Conservation (phyloP, 495 filamentous ascomycete genomes). For the Xylaria intraflava region DNA sequence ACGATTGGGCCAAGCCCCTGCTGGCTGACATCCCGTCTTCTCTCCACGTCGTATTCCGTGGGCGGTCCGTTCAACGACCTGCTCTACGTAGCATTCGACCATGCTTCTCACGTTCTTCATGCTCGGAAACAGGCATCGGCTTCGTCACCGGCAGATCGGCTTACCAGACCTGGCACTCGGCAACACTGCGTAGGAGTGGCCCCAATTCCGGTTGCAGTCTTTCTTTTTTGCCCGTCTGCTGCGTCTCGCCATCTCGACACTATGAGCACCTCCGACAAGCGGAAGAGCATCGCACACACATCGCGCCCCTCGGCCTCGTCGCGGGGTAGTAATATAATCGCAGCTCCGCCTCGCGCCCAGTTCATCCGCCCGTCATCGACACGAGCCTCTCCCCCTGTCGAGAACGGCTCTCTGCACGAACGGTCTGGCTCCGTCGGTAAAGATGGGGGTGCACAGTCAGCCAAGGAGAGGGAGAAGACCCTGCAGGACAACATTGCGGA, state of each 20-base stretch:
- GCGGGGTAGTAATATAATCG: slow-evolving; percentile 25
- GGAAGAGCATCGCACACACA: slow-evolving; percentile 23
- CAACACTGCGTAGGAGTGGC: background rate
- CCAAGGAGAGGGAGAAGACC: slow-evolving; percentile 25
- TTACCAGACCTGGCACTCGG: background rate
- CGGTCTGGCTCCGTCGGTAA: background rate
- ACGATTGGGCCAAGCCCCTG: too few species aligned
- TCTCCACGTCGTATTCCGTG: too few species aligned
- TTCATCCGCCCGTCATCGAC: slow-evolving; percentile 27
- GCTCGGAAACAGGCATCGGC: background rate
- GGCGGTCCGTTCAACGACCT: too few species aligned
- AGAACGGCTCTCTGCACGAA: slow-evolving; percentile 18
- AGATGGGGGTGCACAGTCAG: slow-evolving; percentile 4
- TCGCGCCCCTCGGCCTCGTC: slow-evolving; percentile 17
- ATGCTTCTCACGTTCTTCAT: background rate
- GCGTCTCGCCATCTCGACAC: slow-evolving; percentile 8
- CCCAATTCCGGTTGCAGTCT: background rate
- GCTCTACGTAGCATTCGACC: too few species aligned
- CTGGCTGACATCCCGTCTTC: background rate
- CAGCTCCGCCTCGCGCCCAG: slow-evolving; percentile 35
- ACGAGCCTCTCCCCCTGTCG: slow-evolving; percentile 27
- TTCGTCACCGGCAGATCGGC: background rate
- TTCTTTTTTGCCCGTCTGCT: background rate
- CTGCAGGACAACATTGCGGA: slow-evolving; percentile 31
- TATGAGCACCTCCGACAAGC: slow-evolving; percentile 30